Base-by-base conservation (phyloP, 768 basidiomycete species). In the Mycena kentingensis region DNA sequence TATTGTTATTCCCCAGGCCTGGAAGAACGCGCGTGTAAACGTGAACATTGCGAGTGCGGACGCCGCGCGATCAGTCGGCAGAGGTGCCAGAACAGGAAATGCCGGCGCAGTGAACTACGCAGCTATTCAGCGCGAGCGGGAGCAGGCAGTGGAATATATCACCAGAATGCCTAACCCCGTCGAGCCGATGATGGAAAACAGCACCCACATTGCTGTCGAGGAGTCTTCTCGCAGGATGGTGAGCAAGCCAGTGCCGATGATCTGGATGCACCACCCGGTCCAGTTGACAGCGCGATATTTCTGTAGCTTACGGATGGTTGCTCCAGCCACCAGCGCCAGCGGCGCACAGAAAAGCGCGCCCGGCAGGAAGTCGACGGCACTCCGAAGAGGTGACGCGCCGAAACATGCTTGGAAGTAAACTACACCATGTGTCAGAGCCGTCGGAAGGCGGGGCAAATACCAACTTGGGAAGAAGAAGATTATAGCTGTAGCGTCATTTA, bases 351-450 rank as follows among this genome's bases (percentile, higher is more conserved):
- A 51, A 32, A 76, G 67, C 2, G 66, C 56, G 18, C 59, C 36
- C 1, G 64, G 62, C 46, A 80, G 70, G 7, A 72, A 22, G 34
- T 72, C 63, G 8, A 76, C 63, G 2, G 74, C 73, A 3, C 70
- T 68, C 0, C 60, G 64, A 32, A 74, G 54, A 0, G 78, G 73
- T 0, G 70, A 64, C 3, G 63, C 66, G 21, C 55, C 65, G 52
- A 69, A 70, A 45, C 67, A 70, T 0, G 75, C 76, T 59, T 79
- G 78, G 62, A 73, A 79, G 58, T 74, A 77, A 5, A 75, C 71
- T 52, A n/a, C 31, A 16, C 10, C 10, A 16, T 16, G 31, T 8
- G n/a, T n/a, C n/a, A n/a, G n/a, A n/a, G n/a, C n/a, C n/a, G n/a
- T n/a, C n/a, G n/a, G n/a, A n/a, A n/a, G n/a, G n/a, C n/a, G n/a